Conservation (phyloP, 106 monocot genomes). For the Narthecium ossifragum region DNA sequence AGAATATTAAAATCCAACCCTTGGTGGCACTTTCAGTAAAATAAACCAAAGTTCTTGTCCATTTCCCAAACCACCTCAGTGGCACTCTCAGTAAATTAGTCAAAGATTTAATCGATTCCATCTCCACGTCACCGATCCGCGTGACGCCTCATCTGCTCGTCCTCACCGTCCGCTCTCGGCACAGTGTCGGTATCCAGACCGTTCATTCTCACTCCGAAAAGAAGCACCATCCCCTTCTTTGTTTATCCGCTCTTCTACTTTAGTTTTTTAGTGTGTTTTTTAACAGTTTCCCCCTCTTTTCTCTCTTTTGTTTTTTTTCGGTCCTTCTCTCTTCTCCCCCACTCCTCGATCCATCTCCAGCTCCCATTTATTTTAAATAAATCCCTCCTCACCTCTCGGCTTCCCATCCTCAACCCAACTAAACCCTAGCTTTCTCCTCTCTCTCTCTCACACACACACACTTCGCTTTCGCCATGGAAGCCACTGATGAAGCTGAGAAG, state of each 20-base stretch:
- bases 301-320: background rate
- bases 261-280: background rate
- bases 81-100: background rate
- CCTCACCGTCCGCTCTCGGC: background rate
- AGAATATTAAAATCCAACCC: background rate
- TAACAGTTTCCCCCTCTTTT: background rate
- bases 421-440: background rate
- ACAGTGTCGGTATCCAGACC: background rate
- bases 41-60: background rate
- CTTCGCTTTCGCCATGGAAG: slow-evolving; percentile 12
- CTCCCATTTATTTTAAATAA: background rate
- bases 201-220: background rate
- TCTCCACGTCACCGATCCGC: slow-evolving; percentile 40
- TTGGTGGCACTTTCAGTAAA: background rate
- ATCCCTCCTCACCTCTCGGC: background rate
- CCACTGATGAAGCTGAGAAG: slow-evolving; percentile 23
- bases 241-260: background rate
- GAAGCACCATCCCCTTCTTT: background rate
- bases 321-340: background rate
- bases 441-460: background rate
- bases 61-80: too few species aligned
- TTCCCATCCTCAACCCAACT: background rate
- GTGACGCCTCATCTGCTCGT: background rate
- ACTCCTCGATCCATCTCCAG: too few species aligned
- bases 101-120: slow-evolving; percentile 1